Evolutionary conservation across 2,329 filamentous ascomycete genomes (phyloP).

Genomic region (Elsinoe fawcettii): DNA sequence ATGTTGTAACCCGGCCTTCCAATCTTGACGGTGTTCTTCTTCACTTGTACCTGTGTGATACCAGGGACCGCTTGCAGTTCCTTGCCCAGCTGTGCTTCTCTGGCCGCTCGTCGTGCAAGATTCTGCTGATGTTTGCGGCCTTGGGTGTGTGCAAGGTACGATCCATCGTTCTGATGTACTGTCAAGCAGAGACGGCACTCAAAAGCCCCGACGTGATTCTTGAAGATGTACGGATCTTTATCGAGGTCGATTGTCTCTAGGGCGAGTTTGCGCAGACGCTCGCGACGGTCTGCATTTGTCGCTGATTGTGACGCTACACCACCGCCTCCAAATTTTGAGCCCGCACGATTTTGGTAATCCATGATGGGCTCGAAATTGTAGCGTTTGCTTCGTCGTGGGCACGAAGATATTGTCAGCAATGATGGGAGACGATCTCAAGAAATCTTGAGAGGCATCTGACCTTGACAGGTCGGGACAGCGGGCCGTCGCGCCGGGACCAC

Average conservation of each 20-base stretch:
- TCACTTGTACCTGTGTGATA: slow-evolving; percentile 62
- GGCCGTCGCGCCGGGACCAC: slow-evolving; percentile 1
- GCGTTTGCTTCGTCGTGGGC: too few species aligned
- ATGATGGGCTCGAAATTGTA: slow-evolving; percentile 26
- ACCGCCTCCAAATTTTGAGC: slow-evolving; percentile 95
- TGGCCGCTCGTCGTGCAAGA: slow-evolving; percentile 86
- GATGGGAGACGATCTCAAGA: neutral
- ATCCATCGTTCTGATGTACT: slow-evolving; percentile 97
- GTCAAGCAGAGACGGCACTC: slow-evolving; percentile 96
- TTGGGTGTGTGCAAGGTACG: slow-evolving; percentile 96
- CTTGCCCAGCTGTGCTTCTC: slow-evolving; percentile 84
- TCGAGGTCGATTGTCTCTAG: slow-evolving; percentile 98
- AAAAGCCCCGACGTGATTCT: slow-evolving; percentile 96
- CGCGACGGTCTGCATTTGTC: slow-evolving; percentile 92
- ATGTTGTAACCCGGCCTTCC: slow-evolving; percentile 96
- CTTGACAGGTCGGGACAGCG: too few species aligned
- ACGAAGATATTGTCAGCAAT: neutral
- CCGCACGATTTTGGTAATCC: slow-evolving; percentile 75
- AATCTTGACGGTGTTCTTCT: slow-evolving; percentile 85
- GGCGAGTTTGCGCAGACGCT: slow-evolving; percentile 93
- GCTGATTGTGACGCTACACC: slow-evolving; percentile 89
- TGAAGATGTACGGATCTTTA: slow-evolving; percentile 99
- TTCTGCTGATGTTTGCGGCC: slow-evolving; percentile 99
- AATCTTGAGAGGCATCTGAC: neutral
- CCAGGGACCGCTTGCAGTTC: slow-evolving; percentile 56